Conservation (phyloP, 192 early-diverging fungal species). For the Phlyctochytrium planicorne region DNA sequence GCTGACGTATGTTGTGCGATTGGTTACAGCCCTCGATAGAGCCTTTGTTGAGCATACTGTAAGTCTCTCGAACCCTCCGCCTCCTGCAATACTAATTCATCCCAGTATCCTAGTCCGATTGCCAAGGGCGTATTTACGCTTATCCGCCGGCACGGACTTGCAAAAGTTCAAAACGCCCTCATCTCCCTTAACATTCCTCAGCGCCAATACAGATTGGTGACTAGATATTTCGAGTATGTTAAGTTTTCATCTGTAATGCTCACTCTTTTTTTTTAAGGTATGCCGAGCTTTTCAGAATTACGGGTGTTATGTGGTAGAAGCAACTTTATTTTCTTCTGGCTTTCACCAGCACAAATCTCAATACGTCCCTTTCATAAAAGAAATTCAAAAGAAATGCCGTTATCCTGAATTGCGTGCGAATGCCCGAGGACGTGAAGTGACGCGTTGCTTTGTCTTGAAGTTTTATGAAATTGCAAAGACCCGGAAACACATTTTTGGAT, state of each 20-base stretch:
- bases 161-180: slow-evolving; percentile 89
- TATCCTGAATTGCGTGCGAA: not conserved
- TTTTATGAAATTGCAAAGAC: slow-evolving; percentile 25
- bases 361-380: no score
- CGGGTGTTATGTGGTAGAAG: slow-evolving; percentile 36
- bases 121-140: slow-evolving; percentile 82
- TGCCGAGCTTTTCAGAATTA: slow-evolving; percentile 45
- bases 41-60: slow-evolving; percentile 89
- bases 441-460: not conserved
- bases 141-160: slow-evolving; percentile 81
- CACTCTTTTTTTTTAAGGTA: slow-evolving; percentile 65
- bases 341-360: not conserved
- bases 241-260: no score
- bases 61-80: slow-evolving; percentile 31
- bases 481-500: slow-evolving; percentile 38
- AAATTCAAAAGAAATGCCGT: not conserved
- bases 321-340: slow-evolving; percentile 2
- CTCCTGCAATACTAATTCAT: not conserved
- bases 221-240: slow-evolving; percentile 57
- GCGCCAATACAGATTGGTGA: slow-evolving; percentile 68
- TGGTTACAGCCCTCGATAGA: slow-evolving; percentile 83
- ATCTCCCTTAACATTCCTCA: slow-evolving; percentile 85
- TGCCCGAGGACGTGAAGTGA: not conserved
- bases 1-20: slow-evolving; percentile 75
- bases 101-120: slow-evolving; percentile 84